phyloP scores from a whole-genome alignment of 345 rosid genomes.

The Brassica juncea region DNA sequence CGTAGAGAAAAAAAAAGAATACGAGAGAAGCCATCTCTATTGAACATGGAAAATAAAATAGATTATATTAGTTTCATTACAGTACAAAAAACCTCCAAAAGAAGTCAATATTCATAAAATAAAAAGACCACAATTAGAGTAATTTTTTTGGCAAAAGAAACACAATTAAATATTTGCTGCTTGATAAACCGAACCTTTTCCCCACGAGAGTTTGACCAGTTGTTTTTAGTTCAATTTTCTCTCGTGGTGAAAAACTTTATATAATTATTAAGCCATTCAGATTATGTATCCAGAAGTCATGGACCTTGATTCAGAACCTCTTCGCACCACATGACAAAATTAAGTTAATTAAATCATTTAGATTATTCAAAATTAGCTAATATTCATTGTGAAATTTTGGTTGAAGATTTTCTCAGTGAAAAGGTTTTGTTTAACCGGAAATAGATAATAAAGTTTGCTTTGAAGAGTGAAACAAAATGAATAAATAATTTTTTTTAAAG shows the following conservation, averaged over 20 bases:
- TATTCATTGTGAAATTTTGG: background rate
- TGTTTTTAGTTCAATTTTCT: background rate
- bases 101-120: background rate
- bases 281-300: background rate
- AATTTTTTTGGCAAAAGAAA: too few species aligned
- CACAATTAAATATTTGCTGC: constrained; percentile 2
- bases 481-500: background rate
- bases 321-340: background rate
- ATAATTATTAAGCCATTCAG: background rate
- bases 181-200: constrained; percentile 27
- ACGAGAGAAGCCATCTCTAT: background rate
- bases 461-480: background rate
- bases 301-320: background rate
- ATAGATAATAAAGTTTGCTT: background rate
- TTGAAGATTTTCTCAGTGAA: background rate
- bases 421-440: background rate
- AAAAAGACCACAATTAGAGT: background rate
- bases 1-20: background rate
- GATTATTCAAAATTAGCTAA: background rate
- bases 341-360: background rate
- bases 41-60: background rate
- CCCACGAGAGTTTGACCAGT: constrained; percentile 31
- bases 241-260: background rate
- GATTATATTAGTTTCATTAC: background rate
- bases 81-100: background rate